These are phyloP conservation scores for Blastosporella zonata DNA, from an alignment of 1,284 basidiomycete species.

Conservation along the genomic window DNA sequence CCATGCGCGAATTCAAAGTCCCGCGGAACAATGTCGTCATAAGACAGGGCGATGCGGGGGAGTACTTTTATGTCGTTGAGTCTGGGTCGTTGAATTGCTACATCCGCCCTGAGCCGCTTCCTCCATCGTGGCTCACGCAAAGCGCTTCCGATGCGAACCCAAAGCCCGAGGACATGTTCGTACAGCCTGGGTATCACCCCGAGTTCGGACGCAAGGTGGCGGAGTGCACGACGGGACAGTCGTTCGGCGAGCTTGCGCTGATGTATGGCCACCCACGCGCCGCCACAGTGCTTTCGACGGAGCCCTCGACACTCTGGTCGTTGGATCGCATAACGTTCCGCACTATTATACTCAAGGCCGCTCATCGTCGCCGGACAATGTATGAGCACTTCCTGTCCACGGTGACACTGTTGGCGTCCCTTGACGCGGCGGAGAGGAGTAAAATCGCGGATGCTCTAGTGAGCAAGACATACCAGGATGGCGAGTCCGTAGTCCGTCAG, in stretches of 20 bases:
- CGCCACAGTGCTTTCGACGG: constrained; percentile 87
- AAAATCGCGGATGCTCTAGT: constrained; percentile 97
- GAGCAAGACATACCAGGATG: constrained; percentile 78
- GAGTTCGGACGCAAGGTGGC: constrained; percentile 82
- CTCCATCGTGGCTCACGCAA: constrained; percentile 51
- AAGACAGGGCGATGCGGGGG: constrained; percentile 94
- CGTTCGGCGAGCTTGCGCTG: constrained; percentile 95
- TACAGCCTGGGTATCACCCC: constrained; percentile 62
- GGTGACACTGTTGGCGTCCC: constrained; percentile 85
- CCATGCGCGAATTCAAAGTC: constrained; percentile 90
- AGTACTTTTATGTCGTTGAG: constrained; percentile 98
- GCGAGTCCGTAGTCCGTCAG: constrained; percentile 84
- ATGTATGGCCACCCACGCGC: constrained; percentile 98
- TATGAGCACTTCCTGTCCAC: constrained; percentile 94
- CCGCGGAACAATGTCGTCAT: constrained; percentile 83
- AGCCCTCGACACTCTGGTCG: constrained; percentile 88
- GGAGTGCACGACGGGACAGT: constrained; percentile 82
- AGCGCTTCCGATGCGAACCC: constrained; percentile 31
- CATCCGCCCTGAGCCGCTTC: constrained; percentile 67
- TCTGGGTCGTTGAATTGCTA: constrained; percentile 86
- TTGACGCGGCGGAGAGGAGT: constrained; percentile 86
- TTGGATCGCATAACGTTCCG: constrained; percentile 98
- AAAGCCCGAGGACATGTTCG: constrained; percentile 49
- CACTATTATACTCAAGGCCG: constrained; percentile 91
- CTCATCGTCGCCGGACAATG: constrained; percentile 87